Conservation (phyloP, 1,139 yeast species). For the Protomyces inouyei region DNA sequence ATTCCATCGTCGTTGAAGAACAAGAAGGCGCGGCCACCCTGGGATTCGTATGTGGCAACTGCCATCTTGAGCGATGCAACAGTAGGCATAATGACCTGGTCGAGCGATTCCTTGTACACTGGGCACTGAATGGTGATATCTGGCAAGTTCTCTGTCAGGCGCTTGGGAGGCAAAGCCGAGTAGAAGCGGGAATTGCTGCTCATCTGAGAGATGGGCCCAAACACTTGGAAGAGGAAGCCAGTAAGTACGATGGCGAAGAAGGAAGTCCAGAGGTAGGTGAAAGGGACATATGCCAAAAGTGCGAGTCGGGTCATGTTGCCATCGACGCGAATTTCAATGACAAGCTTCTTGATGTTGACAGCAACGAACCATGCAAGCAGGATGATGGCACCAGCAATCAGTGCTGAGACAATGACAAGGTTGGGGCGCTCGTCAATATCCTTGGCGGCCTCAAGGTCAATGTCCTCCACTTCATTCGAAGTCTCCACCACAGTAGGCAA, state of each 20-base stretch:
- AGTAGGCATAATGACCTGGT: conserved; percentile 26
- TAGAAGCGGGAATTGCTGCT: conserved; percentile 26
- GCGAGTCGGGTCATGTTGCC: conserved; percentile 17
- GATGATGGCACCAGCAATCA: conserved; percentile 1
- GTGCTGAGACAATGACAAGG: conserved; percentile 2
- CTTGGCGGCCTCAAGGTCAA: background rate
- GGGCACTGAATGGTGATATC: conserved; percentile 30
- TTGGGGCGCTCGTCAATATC: background rate
- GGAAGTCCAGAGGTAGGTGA: conserved; percentile 3
- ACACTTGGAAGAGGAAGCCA: conserved; percentile 9
- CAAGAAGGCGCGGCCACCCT: conserved; percentile 26
- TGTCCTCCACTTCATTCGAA: conserved; percentile 6
- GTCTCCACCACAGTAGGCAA: conserved; percentile 7
- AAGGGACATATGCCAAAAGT: conserved; percentile 11
- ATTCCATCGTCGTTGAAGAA: conserved; percentile 28
- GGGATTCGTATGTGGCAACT: conserved; percentile 24
- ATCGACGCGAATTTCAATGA: conserved; percentile 13
- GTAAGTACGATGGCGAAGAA: conserved; percentile 13
- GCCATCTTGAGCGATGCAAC: conserved; percentile 16
- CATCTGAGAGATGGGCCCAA: conserved; percentile 30
- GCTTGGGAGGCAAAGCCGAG: conserved; percentile 27
- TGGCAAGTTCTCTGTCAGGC: conserved; percentile 27
- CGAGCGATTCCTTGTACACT: conserved; percentile 29
- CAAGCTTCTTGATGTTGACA: conserved; percentile 16
- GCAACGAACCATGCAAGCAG: conserved; percentile 18